Evolutionary conservation across 805 yeast species (phyloP), one percentile per base, ranked within the genome.

Genomic region (Scheffersomyces lignosus): DNA sequence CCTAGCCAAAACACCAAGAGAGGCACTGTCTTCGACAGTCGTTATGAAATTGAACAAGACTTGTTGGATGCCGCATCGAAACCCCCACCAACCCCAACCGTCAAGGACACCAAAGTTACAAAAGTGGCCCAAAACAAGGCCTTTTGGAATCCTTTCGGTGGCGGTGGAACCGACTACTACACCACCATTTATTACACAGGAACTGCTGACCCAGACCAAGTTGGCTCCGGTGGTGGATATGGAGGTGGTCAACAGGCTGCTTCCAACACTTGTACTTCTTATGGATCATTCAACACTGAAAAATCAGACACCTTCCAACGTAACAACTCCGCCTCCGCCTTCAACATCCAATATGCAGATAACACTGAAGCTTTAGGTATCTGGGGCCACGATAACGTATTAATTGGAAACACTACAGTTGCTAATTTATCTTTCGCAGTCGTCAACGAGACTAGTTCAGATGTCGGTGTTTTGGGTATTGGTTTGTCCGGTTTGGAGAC

Each of bases 401-500:
- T 48, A 2, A 49, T 86, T 36, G 78, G 80, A 31, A 76, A 69
- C 33, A 58, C 71, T 10, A 58, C 68, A 3, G 64, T 86, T 9
- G 43, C 65, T 0, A 63, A 68, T 38, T 62, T 84, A 20, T 77
- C 87, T 4, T 74, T 89, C 57, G 96, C 95, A 1, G 78, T 88
- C 16, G 95, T 86, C 3, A 78, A 78, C 52, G 57, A 60, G 7
- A 48, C 52, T 29, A 32, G 48, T 5, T 40, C 47, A 16, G 31
- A 40, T 22, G 27, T 40, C 15, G 91, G 95, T 38, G 91, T 87
- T 17, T 60, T 86, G 28, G 89, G 90, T 18, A 77, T 86, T 44
- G 91, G 93, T 8, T 67, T 84, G 34, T 62, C 77, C 4, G 84
- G 80, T 10, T 69, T 85, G 37, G 96, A 89, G 58, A 68, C 77